A percentile compares a stretch with the other conserved stretches of the same genome.
Conservation (phyloP, 345 rosid genomes). For the Syzygium aromaticum region DNA sequence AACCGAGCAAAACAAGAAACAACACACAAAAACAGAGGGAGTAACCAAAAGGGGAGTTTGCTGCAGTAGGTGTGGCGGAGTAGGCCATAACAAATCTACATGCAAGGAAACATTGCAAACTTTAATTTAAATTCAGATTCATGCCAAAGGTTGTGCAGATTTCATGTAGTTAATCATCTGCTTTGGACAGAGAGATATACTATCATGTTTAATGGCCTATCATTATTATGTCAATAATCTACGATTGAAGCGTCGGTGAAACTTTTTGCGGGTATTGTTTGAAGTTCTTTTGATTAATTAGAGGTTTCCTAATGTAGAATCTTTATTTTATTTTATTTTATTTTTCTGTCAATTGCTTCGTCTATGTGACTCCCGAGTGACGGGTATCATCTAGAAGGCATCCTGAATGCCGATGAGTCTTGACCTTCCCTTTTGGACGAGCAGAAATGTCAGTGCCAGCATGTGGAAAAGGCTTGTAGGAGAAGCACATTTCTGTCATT, state of each 20-base stretch:
- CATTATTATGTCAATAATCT: background rate
- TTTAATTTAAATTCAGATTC: background rate
- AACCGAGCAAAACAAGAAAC: slow-evolving; percentile 31
- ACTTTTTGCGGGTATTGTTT: background rate
- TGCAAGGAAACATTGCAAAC: slow-evolving; percentile 45
- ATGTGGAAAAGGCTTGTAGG: background rate
- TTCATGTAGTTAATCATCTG: background rate
- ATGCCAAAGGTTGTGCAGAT: background rate
- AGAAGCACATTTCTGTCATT: background rate
- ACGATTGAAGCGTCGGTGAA: background rate
- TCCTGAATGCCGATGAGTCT: background rate
- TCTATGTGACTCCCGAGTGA: background rate
- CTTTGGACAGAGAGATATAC: background rate
- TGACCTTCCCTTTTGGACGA: background rate
- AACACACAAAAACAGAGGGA: slow-evolving; percentile 27
- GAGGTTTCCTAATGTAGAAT: background rate
- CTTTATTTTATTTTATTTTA: background rate
- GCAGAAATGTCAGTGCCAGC: background rate
- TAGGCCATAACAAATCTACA: slow-evolving; percentile 74
- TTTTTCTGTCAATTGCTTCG: background rate
- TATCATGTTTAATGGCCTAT: background rate
- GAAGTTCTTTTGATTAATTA: background rate
- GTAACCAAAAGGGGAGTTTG: slow-evolving; percentile 40
- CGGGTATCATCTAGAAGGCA: background rate
- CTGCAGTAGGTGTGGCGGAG: slow-evolving; percentile 71